These are phyloP conservation scores for Stephanodiscus triporus DNA, from an alignment of 108 stramenopile species.

Conservation along the genomic window DNA sequence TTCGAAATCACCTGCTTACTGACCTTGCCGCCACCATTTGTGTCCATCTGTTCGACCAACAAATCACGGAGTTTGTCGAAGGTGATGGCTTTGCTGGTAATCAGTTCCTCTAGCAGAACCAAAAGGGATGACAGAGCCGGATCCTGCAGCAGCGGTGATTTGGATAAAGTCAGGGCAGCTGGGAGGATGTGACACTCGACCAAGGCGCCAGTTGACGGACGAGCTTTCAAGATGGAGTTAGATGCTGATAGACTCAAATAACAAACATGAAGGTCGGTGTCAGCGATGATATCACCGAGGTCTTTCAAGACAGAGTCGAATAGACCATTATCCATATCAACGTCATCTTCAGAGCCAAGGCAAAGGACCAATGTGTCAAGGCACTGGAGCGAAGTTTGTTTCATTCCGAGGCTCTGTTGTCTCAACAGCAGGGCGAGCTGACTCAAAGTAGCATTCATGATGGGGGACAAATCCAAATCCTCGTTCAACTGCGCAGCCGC, in stretches of 20 bases:
- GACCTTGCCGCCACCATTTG: conserved; percentile 34
- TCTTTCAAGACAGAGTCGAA: conserved; percentile 80
- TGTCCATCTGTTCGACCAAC: conserved; percentile 55
- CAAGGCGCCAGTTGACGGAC: conserved; percentile 58
- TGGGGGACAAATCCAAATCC: conserved; percentile 71
- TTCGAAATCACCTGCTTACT: conserved; percentile 82
- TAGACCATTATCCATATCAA: conserved; percentile 43
- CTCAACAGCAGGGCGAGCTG: conserved; percentile 87
- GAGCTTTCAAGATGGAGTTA: conserved; percentile 69
- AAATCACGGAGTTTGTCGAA: conserved; percentile 74
- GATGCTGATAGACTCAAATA: conserved; percentile 78
- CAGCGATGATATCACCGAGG: conserved; percentile 74
- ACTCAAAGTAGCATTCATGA: conserved; percentile 71
- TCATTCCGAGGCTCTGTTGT: conserved; percentile 86
- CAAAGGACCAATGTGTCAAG: conserved; percentile 70
- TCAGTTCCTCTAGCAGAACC: conserved; percentile 66
- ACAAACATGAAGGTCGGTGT: conserved; percentile 92
- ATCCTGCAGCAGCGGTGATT: conserved; percentile 92
- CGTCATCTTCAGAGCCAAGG: conserved; percentile 46
- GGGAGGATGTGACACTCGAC: conserved; percentile 76
- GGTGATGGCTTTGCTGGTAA: conserved; percentile 60
- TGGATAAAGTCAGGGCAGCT: conserved; percentile 71
- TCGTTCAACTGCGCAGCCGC: conserved; percentile 49
- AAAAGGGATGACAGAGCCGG: conserved; percentile 80
- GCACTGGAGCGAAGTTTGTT: conserved; percentile 84